Evolutionary conservation across 225 moss, liverwort and hornwort species (phyloP).

Genomic region (Sphagnum tenellum): DNA sequence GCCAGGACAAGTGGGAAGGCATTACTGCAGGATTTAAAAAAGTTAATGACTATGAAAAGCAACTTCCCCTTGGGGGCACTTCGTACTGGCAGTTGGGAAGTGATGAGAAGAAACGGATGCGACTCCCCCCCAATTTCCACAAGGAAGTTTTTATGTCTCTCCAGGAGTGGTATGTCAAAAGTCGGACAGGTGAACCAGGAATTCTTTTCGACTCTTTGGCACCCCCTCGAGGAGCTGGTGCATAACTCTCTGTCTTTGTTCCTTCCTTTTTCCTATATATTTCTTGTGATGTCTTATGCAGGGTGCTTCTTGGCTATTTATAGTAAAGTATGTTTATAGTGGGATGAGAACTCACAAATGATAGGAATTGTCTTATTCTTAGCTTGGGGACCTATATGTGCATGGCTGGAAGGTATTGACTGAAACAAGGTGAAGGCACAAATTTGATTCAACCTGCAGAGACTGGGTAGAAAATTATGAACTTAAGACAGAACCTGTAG

Average conservation of each 20-base stretch:
- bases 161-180: conserved; percentile 37
- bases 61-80: conserved; percentile 14
- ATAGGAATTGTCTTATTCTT: too few relatives aligned
- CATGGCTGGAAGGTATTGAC: too few relatives aligned
- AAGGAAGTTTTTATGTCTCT: conserved; percentile 36
- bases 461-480: not conserved
- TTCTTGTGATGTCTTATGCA: conserved; percentile 11
- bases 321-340: too few relatives aligned
- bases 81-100: conserved; percentile 49
- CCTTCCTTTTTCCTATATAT: too few relatives aligned
- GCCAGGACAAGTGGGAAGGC: conserved; percentile 49
- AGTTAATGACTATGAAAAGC: conserved; percentile 43
- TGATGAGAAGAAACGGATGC: conserved; percentile 36
- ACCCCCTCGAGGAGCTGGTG: conserved; percentile 17
- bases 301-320: too few relatives aligned
- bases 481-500: too few relatives aligned
- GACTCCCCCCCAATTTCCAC: conserved; percentile 45
- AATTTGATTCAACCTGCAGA: not conserved
- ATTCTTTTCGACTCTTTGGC: conserved; percentile 25
- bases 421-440: too few relatives aligned
- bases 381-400: too few relatives aligned
- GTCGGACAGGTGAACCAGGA: conserved; percentile 33
- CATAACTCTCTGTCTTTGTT: too few relatives aligned
- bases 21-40: conserved; percentile 48
- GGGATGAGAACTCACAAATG: too few relatives aligned